Evolutionary conservation across 768 basidiomycete species (phyloP).

Genomic region (Boletus edulis): DNA sequence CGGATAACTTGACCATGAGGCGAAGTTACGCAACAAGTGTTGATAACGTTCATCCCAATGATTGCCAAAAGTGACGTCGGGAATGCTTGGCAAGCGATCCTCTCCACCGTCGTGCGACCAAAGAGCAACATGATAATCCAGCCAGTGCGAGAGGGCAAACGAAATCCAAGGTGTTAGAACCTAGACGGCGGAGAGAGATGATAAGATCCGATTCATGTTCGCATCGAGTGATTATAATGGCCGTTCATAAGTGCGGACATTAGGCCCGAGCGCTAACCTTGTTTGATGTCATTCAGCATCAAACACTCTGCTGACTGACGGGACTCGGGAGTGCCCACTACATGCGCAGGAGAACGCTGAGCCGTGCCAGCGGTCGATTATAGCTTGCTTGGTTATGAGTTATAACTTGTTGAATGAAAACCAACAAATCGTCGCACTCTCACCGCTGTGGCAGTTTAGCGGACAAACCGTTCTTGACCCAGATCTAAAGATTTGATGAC

Average conservation of each 20-base stretch:
- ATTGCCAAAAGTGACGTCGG: constrained; percentile 7
- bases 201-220: too few species aligned
- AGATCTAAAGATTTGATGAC: background rate
- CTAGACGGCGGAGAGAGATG: background rate
- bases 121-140: background rate
- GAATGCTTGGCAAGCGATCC: constrained; percentile 8
- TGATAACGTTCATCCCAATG: background rate
- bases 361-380: background rate
- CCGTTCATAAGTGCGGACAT: background rate
- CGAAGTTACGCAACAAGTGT: background rate
- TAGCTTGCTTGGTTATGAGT: too few species aligned
- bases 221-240: background rate
- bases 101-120: background rate
- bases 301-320: background rate
- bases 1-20: background rate
- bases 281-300: background rate
- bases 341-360: background rate
- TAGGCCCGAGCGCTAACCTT: background rate
- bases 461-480: too few species aligned
- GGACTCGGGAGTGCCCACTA: background rate
- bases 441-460: background rate
- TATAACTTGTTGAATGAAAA: background rate
- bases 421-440: background rate
- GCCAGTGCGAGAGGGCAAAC: background rate
- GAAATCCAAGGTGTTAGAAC: background rate